A percentile compares a stretch with the other conserved stretches of the same genome.
These are phyloP conservation scores for Clarkia xantiana DNA, from an alignment of 345 rosid genomes.

Conservation along the genomic window DNA sequence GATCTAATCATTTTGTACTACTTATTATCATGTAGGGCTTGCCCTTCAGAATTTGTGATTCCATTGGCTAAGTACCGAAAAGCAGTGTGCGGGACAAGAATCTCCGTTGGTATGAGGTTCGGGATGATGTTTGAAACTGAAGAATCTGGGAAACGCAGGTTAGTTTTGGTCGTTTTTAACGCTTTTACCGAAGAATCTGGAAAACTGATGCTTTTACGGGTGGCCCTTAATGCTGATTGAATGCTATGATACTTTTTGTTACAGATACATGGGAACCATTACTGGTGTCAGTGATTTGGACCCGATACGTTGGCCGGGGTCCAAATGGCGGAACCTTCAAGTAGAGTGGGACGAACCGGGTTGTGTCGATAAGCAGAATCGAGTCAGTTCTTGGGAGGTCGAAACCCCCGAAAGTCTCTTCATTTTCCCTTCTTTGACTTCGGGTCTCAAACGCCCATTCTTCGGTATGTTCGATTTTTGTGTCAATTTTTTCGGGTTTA, in stretches of 20 bases:
- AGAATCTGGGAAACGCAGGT: constrained; percentile 92
- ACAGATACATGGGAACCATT: constrained; percentile 95
- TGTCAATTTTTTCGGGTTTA: background rate
- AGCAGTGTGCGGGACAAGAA: constrained; percentile 72
- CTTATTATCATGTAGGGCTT: constrained; percentile 35
- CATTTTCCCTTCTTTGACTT: constrained; percentile 85
- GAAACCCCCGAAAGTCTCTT: constrained; percentile 99
- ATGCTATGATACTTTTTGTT: constrained; percentile 3
- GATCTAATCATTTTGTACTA: background rate
- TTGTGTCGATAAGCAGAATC: constrained; percentile 70
- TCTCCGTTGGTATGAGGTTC: constrained; percentile 92
- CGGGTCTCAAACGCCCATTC: constrained; percentile 71
- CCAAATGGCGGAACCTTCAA: constrained; percentile 99
- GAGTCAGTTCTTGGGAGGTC: constrained; percentile 96
- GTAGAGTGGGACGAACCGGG: constrained; percentile 99
- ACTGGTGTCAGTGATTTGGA: constrained; percentile 73
- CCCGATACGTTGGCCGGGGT: constrained; percentile 94
- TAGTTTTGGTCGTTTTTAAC: too few species aligned
- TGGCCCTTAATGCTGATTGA: too few species aligned
- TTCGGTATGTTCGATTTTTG: constrained; percentile 34
- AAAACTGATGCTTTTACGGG: too few species aligned
- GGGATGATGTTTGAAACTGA: constrained; percentile 99
- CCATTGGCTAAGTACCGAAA: constrained; percentile 67
- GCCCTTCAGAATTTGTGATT: constrained; percentile 93
- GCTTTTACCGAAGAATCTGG: too few species aligned